Conservation (phyloP, 1,284 basidiomycete genomes). For the Trametes pubescens region DNA sequence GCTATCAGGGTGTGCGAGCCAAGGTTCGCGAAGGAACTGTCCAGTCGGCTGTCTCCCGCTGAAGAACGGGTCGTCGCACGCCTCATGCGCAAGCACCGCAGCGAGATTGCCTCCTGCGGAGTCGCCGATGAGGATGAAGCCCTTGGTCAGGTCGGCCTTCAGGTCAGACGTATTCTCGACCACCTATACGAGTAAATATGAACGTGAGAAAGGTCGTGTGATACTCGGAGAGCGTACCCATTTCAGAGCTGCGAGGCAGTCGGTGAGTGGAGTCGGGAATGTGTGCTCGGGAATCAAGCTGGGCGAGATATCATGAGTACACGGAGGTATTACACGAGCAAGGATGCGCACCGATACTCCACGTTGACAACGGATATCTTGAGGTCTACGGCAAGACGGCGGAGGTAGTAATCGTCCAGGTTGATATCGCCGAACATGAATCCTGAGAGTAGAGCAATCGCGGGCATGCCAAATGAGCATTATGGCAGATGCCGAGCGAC, state of each 20-base stretch:
- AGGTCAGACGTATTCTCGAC: conserved; percentile 16
- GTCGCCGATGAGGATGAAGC: conserved; percentile 37
- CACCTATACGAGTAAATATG: not conserved
- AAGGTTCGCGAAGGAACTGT: conserved; percentile 24
- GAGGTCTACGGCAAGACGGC: conserved; percentile 30
- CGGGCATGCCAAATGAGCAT: not conserved
- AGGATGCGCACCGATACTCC: conserved; percentile 31
- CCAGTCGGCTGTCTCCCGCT: conserved; percentile 24
- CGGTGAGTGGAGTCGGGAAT: conserved; percentile 30
- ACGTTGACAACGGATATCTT: conserved; percentile 32
- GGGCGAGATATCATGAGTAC: not conserved
- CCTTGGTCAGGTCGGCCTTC: conserved; percentile 24
- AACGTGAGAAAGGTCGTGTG: not conserved
- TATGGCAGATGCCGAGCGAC: not conserved
- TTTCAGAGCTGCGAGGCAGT: conserved; percentile 16
- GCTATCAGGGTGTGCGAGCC: not conserved
- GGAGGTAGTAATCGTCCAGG: conserved; percentile 30
- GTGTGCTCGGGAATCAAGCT: conserved; percentile 33
- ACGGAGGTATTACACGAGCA: not conserved
- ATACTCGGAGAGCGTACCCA: conserved; percentile 25
- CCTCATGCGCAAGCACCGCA: conserved; percentile 30
- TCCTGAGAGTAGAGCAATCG: conserved; percentile 4
- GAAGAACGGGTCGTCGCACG: conserved; percentile 36
- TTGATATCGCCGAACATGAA: conserved; percentile 27
- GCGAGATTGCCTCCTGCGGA: conserved; percentile 39